Evolutionary conservation across 2,329 filamentous ascomycete genomes (phyloP), one percentile per base, ranked within the genome.

Genomic region (Curvularia spicifera): DNA sequence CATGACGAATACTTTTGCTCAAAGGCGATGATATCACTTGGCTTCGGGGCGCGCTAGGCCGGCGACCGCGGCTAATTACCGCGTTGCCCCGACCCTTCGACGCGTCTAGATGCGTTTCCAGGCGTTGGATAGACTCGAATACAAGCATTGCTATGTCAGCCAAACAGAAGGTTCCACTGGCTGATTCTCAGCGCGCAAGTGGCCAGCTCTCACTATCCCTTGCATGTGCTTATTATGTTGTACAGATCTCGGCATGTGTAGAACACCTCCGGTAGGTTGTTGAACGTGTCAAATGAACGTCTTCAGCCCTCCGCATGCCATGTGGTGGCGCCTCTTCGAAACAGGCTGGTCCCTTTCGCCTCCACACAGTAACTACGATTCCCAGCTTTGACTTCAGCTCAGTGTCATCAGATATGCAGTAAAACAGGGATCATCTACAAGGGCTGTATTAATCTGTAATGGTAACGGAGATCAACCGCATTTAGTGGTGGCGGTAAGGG

Each of bases 11-110:
- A 24, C 50, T 51, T 44, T 60, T 44, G 40, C 45, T 44, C 37
- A 13, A 47, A 28, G 59, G 57, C 59, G 45, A 67, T 68, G 64
- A 68, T 67, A 63, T 68, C 66, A 68, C 60, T 48, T 39, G 29
- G 15, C 7, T n/a, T 44, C 40, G 37, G 43, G 50, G 63, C 57
- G 48, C 66, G 64, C 66, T 67, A 68, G 48, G 15, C 51, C 22
- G 43, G 9, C n/a, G 20, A 33, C 46, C 60, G 51, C 65, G 65
- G 61, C 53, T 59, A 45, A 42, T 22, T 59, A 54, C 57, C 57
- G 62, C 62, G 44, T 26, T 43, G 13, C 24, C 35, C 31, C 37
- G 6, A 31, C 55, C n/a, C 46, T 44, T 33, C 24, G 22, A 39
- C 29, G 35, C 45, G 33, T 49, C 37, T 39, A 20, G 20, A 37